Percentiles rank a stretch among this genome's conserved stretches.
Evolutionary conservation across 495 filamentous ascomycete species (phyloP).

Genomic region (Xylaria castorea): DNA sequence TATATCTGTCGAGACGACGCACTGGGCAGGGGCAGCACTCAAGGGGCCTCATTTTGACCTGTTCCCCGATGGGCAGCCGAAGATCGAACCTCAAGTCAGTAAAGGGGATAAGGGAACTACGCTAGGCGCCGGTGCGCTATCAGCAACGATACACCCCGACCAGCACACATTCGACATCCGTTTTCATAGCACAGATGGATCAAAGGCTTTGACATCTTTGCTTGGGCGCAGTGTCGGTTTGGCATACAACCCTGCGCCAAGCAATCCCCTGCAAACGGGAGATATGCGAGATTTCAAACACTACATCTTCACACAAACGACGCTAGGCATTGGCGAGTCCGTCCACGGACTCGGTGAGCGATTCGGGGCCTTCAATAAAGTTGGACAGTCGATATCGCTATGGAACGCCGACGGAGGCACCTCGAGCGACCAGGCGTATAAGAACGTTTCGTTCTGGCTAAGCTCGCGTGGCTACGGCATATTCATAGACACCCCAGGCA

Average conservation of each 20-base stretch:
- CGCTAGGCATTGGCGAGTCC: constrained; percentile 69
- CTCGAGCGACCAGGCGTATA: constrained; percentile 73
- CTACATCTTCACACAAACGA: constrained; percentile 68
- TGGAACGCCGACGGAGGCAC: constrained; percentile 80
- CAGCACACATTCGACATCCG: constrained; percentile 63
- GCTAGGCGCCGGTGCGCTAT: constrained; percentile 61
- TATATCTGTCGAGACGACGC: constrained; percentile 67
- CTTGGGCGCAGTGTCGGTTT: constrained; percentile 65
- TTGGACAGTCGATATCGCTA: constrained; percentile 69
- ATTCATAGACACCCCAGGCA: constrained; percentile 68
- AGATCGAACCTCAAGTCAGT: constrained; percentile 52
- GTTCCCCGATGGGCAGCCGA: constrained; percentile 58
- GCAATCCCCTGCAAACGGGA: constrained; percentile 56
- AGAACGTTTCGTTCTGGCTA: constrained; percentile 75
- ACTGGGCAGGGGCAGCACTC: constrained; percentile 66
- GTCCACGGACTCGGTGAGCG: constrained; percentile 74
- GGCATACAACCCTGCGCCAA: constrained; percentile 59
- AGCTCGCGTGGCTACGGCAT: constrained; percentile 72
- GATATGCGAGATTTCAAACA: constrained; percentile 63
- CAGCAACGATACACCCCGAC: constrained; percentile 58
- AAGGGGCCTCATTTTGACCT: constrained; percentile 70
- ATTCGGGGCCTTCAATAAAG: constrained; percentile 74
- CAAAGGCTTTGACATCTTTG: constrained; percentile 63
- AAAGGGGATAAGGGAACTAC: constrained; percentile 57
- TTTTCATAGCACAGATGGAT: constrained; percentile 57